Evolutionary conservation across 371 early-diverging fungal species (phyloP).

Genomic region (Rhizopus sp.): DNA sequence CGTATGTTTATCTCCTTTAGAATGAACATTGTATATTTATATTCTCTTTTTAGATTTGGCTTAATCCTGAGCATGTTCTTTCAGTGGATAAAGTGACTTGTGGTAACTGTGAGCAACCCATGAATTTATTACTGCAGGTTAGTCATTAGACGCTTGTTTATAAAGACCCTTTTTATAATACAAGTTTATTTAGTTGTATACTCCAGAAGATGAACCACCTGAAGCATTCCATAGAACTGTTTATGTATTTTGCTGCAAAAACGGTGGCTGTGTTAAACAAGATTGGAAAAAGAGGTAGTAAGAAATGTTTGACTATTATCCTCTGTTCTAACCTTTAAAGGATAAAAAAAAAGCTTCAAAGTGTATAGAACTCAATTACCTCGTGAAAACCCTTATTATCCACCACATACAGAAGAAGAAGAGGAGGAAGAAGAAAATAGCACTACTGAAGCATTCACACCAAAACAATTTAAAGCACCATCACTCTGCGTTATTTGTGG

Average conservation of each 20-base stretch:
- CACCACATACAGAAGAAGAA: constrained; percentile 40
- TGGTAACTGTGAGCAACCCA: constrained; percentile 76
- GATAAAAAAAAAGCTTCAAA: constrained; percentile 65
- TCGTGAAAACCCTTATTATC: constrained; percentile 76
- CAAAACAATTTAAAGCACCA: constrained; percentile 42
- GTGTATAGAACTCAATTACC: constrained; percentile 86
- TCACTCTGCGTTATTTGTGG: constrained; percentile 68
- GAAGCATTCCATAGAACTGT: constrained; percentile 90
- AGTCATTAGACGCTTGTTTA: constrained; percentile 2
- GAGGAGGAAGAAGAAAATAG: constrained; percentile 40
- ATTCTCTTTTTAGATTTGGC: constrained; percentile 67
- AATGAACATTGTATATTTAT: not conserved
- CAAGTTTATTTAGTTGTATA: constrained; percentile 68
- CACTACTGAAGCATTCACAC: constrained; percentile 21
- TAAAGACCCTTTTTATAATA: not conserved
- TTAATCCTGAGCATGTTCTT: constrained; percentile 76
- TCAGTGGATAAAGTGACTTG: constrained; percentile 67
- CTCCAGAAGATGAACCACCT: constrained; percentile 86
- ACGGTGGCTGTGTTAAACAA: constrained; percentile 76
- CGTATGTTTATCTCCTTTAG: constrained; percentile 43
- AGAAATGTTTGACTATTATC: not conserved
- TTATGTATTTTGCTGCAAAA: constrained; percentile 90
- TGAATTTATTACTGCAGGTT: constrained; percentile 88
- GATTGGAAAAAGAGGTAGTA: constrained; percentile 63
- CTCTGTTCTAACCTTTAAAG: not conserved